Evolutionary conservation across 2,329 filamentous ascomycete species (phyloP).

Genomic region (Parascedosporium putredinis): DNA sequence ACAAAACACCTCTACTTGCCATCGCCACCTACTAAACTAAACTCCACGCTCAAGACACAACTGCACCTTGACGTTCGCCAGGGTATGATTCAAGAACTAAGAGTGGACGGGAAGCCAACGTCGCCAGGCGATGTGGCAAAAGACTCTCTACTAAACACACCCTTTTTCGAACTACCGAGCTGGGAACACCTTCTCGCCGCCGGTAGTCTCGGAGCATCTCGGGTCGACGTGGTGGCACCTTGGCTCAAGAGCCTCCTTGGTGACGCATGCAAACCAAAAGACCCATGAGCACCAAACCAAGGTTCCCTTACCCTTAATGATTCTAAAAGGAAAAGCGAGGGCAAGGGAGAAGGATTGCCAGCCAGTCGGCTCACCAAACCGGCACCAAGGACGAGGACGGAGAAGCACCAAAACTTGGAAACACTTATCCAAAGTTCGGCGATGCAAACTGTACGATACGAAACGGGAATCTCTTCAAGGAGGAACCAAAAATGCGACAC

Average conservation of each 20-base stretch:
- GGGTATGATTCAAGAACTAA: constrained; percentile 24
- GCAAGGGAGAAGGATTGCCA: no score
- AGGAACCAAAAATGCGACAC: no score
- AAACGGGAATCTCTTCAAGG: no score
- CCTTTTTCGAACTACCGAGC: constrained; percentile 10
- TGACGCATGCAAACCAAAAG: constrained; percentile 7
- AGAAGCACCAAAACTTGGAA: no score
- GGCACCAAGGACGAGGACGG: no score
- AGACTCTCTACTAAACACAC: neutral
- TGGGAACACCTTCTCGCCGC: constrained; percentile 7
- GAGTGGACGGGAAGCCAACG: constrained; percentile 14
- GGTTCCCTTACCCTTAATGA: no score
- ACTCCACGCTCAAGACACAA: constrained; percentile 12
- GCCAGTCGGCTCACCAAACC: no score
- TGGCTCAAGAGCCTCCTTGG: constrained; percentile 11
- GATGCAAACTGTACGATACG: neutral
- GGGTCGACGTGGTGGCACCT: neutral
- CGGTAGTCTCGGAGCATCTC: constrained; percentile 2
- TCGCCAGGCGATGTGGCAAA: neutral
- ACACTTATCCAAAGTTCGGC: neutral
- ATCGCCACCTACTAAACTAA: neutral
- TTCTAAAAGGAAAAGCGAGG: no score
- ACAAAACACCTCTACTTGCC: no score
- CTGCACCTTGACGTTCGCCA: constrained; percentile 26
- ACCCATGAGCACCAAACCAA: neutral